Evolutionary conservation across 75 land plant species (phyloP), one percentile per base, ranked within the genome.

Genomic region (Picea glauca): DNA sequence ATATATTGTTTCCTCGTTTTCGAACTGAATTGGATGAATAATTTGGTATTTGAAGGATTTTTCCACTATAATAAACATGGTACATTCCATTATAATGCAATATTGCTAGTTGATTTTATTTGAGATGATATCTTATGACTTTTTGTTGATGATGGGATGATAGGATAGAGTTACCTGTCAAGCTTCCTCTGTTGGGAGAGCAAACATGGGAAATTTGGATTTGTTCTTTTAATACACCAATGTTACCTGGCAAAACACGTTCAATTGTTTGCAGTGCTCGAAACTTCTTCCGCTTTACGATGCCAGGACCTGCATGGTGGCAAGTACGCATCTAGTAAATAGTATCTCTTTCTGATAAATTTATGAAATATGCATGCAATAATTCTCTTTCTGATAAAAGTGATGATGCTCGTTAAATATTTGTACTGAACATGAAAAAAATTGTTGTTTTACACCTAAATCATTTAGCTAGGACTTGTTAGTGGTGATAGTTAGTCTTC

Each of bases 261-360:
- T 97, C 99, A 23, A 97, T 97, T 74, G 99, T 97, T 75, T 97
- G 98, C 81, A 95, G 99, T 81, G 99, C 99, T 1, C 87, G 98
- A 20, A 97, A 97, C 78, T 97, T 97, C 82, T 97, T 97, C 85
- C 93, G 82, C 68, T 86, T 93, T 33, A 78, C 86, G 57, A 85
- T 95, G 90, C 99, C 99, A 74, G 99, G 99, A 2, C 84, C 91
- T 64, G 86, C 89, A 7, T 97, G 99, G 99, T 97, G 98, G 98
- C 98, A 95, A 92, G 98, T 93, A 84, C 78, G 78, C 30, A 58
- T 78, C 54, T 12, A 23, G 5, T 21, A 61, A 31, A 35, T 58
- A 54, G 61, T 57, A 9, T 50, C 23, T 75, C 8, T 4, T 35
- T 31, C 15, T 58, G 50, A 50, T 50, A 9, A 50, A 50, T 50